Evolutionary conservation across 2,329 filamentous ascomycete genomes (phyloP), one percentile per base, ranked within the genome.

Genomic region (Aspergillus ustus): DNA sequence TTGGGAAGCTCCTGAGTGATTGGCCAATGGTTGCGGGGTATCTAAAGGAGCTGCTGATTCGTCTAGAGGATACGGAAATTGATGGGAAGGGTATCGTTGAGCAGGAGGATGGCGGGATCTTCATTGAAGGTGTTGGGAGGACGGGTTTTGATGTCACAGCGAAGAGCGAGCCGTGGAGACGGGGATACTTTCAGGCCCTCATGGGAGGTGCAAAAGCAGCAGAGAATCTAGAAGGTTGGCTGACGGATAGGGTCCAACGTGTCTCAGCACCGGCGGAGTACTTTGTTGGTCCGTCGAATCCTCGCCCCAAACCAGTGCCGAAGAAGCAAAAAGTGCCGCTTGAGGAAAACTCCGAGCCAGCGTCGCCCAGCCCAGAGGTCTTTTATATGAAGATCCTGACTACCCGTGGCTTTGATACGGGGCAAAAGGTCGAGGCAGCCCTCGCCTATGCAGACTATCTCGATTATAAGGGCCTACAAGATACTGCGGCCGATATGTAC

Each of bases 391-490:
- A 91, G 71, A 88, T 97, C 52, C 78, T 97, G 57, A 92, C 89
- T 7, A 94, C 91, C 0, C 84, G 85, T 58, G 94, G 94, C 1
- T 91, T 98, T 70, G 89, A 86, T 0, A 83, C 86, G n/a, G 84
- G 87, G 60, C 92, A 98, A 76, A 89, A 88, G 70, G 82, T 97
- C 55, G 89, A 94, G 61, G 93, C 93, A 4, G 90, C 91, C 3
- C 80, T 97, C 46, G 89, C 89, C 1, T 96, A 93, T 73, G 94
- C 90, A 2, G 89, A 91, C 58, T 97, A 91, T 86, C 83, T 96
- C 44, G 91, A 93, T 67, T 94, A 87, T 78, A 94, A 93, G 78
- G 83, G 86, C 1, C 75, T 87, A 28, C 78, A 83, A 1, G 85
- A 87, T 4, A 88, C 86, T 0, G 89, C 92, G 0, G 83, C 87